Conservation (phyloP, 352 stramenopile species). For the Hyaloperonospora arabidopsidis region DNA sequence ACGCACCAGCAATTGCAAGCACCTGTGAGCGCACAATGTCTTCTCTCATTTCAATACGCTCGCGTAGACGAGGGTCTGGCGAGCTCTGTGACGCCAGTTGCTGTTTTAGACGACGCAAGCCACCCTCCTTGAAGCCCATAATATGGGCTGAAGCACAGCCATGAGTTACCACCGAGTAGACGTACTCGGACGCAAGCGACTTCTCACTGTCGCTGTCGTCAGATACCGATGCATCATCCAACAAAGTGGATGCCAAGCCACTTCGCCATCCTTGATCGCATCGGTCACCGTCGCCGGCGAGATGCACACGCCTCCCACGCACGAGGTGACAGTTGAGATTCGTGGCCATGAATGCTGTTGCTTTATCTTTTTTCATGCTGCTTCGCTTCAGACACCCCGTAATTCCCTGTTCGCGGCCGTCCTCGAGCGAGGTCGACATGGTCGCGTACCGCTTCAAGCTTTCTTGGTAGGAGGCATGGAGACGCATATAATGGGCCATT, state of each 20-base stretch:
- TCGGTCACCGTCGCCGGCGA: slow-evolving; percentile 32
- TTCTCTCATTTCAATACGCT: slow-evolving; percentile 71
- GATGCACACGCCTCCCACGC: slow-evolving; percentile 46
- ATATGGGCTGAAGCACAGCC: slow-evolving; percentile 71
- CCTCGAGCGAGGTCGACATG: slow-evolving; percentile 57
- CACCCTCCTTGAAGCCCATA: slow-evolving; percentile 81
- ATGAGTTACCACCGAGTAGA: slow-evolving; percentile 72
- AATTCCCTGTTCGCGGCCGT: slow-evolving; percentile 74
- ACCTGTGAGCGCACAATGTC: slow-evolving; percentile 76
- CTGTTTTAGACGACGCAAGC: slow-evolving; percentile 52
- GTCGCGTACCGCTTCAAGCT: slow-evolving; percentile 66
- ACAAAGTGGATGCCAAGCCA: slow-evolving; percentile 25
- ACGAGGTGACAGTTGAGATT: slow-evolving; percentile 82
- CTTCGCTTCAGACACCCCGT: slow-evolving; percentile 78
- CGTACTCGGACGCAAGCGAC: slow-evolving; percentile 33
- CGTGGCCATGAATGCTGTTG: slow-evolving; percentile 77
- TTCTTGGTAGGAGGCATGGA: slow-evolving; percentile 53
- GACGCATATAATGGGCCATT: slow-evolving; percentile 52
- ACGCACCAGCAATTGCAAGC: slow-evolving; percentile 57
- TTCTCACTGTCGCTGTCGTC: slow-evolving; percentile 37
- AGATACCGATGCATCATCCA: slow-evolving; percentile 25
- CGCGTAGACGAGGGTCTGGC: slow-evolving; percentile 40
- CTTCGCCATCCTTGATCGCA: slow-evolving; percentile 19
- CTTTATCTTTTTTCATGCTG: slow-evolving; percentile 82
- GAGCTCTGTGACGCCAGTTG: slow-evolving; percentile 35